Percentiles rank a stretch among this genome's conserved stretches.
Evolutionary conservation across 805 yeast species (phyloP).

Genomic region (Danielia oregonensis): DNA sequence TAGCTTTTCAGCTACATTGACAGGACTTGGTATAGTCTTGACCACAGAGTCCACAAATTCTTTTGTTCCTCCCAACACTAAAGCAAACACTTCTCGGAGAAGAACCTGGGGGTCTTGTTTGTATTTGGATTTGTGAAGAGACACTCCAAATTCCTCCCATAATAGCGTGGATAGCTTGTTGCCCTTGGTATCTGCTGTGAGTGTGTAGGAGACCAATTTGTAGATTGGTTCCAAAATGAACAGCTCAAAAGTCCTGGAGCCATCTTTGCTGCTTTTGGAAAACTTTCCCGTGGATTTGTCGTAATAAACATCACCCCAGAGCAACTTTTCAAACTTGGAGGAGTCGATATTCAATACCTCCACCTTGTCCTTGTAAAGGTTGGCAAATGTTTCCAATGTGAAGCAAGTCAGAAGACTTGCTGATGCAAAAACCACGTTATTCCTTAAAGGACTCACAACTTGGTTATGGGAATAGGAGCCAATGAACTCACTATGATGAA

Average conservation of each 20-base stretch:
- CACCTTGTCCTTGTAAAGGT: slow-evolving; percentile 34
- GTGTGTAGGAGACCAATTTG: slow-evolving; percentile 59
- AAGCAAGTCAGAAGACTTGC: slow-evolving; percentile 60
- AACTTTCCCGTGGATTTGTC: slow-evolving; percentile 44
- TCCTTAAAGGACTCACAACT: slow-evolving; percentile 54
- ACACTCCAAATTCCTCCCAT: slow-evolving; percentile 45
- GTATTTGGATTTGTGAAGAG: slow-evolving; percentile 36
- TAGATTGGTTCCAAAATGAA: slow-evolving; percentile 79
- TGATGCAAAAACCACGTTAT: slow-evolving; percentile 76
- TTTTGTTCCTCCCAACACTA: slow-evolving; percentile 47
- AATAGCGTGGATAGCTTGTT: slow-evolving; percentile 40
- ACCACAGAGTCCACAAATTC: slow-evolving; percentile 53
- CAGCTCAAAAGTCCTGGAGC: slow-evolving; percentile 46
- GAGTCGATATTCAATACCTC: slow-evolving; percentile 13
- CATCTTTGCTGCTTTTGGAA: slow-evolving; percentile 20
- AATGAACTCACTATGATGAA: slow-evolving; percentile 32
- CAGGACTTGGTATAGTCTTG: slow-evolving; percentile 1
- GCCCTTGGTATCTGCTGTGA: slow-evolving; percentile 46
- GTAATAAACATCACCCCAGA: slow-evolving; percentile 79
- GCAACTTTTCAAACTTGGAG: slow-evolving; percentile 43
- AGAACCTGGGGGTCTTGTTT: slow-evolving; percentile 58
- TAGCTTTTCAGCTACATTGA: background rate
- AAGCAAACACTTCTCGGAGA: slow-evolving; percentile 48
- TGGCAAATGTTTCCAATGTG: slow-evolving; percentile 61
- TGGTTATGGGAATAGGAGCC: slow-evolving; percentile 23